phyloP scores from a whole-genome alignment of 768 basidiomycete genomes.

The Rickenella mellea region DNA sequence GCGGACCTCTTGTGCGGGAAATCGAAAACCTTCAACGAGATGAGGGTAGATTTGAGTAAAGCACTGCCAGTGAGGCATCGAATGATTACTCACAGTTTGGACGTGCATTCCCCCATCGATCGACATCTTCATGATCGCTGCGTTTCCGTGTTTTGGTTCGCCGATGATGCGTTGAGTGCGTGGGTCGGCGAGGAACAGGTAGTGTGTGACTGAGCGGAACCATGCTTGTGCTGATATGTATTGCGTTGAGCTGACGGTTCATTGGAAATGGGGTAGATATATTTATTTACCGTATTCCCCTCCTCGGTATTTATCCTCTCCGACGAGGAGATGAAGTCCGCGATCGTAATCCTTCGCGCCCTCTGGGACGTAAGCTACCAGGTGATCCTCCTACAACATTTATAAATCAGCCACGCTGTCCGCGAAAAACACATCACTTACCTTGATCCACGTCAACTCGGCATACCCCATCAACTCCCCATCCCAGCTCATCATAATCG shows the following conservation, averaged over 20 bases:
- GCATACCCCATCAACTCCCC: slow-evolving; percentile 31
- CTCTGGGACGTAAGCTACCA: slow-evolving; percentile 16
- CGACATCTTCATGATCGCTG: slow-evolving; percentile 19
- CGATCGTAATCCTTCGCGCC: slow-evolving; percentile 22
- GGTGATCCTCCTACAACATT: slow-evolving; percentile 17
- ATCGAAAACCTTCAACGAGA: background rate
- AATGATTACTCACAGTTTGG: background rate
- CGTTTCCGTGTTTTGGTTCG: slow-evolving; percentile 30
- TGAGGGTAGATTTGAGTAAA: background rate
- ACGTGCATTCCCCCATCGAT: background rate
- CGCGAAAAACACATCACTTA: slow-evolving; percentile 12
- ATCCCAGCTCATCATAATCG: slow-evolving; percentile 40
- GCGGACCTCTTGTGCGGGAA: background rate
- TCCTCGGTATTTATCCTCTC: slow-evolving; percentile 38
- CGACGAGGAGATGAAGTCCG: slow-evolving; percentile 36
- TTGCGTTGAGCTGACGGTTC: background rate
- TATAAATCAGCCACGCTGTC: slow-evolving; percentile 10
- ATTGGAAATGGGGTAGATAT: background rate
- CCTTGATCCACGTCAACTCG: slow-evolving; percentile 39
- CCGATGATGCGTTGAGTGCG: slow-evolving; percentile 31
- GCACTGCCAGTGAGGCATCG: background rate
- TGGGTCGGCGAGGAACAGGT: slow-evolving; percentile 32
- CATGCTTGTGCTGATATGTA: background rate
- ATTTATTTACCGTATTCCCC: slow-evolving; percentile 30
- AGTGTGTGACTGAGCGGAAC: slow-evolving; percentile 18